Percentiles rank a stretch among this genome's conserved stretches.
phyloP scores from a whole-genome alignment of 2,329 filamentous ascomycete genomes.

The Stachybotrys chartarum region DNA sequence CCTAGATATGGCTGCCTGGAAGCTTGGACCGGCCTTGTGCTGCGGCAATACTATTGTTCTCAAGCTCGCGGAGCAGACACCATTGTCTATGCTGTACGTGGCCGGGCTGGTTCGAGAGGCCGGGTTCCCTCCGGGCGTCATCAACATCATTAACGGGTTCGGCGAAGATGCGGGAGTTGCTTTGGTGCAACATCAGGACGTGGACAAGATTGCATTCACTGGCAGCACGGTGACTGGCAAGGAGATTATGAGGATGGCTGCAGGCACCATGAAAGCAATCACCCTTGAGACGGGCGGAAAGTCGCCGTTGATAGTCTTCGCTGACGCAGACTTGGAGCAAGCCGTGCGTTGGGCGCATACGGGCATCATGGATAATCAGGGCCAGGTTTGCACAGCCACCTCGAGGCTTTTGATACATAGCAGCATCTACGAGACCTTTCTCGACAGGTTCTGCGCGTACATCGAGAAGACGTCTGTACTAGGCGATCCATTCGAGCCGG shows the following conservation, averaged over 20 bases:
- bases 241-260: constrained; percentile 63
- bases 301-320: constrained; percentile 51
- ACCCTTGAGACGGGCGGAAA: constrained; percentile 56
- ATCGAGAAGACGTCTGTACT: constrained; percentile 48
- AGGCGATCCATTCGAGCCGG: constrained; percentile 56
- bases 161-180: constrained; percentile 58
- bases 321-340: constrained; percentile 55
- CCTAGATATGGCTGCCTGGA: constrained; percentile 59
- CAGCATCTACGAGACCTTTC: constrained; percentile 49
- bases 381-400: constrained; percentile 54
- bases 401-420: constrained; percentile 54
- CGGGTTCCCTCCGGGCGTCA: constrained; percentile 65
- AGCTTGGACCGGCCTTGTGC: constrained; percentile 49
- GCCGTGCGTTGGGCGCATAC: constrained; percentile 44
- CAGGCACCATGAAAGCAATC: constrained; percentile 51
- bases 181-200: constrained; percentile 53
- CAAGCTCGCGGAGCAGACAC: constrained; percentile 55
- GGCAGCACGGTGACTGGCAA: constrained; percentile 61
- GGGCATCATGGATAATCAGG: constrained; percentile 47
- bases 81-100: constrained; percentile 52
- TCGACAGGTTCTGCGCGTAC: constrained; percentile 52
- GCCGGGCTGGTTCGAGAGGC: constrained; percentile 59
- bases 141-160: constrained; percentile 64
- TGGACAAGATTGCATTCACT: constrained; percentile 69
- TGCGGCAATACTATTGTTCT: constrained; percentile 52